Evolutionary conservation across 2,329 filamentous ascomycete genomes (phyloP).

Genomic region (Epichloe elymi): DNA sequence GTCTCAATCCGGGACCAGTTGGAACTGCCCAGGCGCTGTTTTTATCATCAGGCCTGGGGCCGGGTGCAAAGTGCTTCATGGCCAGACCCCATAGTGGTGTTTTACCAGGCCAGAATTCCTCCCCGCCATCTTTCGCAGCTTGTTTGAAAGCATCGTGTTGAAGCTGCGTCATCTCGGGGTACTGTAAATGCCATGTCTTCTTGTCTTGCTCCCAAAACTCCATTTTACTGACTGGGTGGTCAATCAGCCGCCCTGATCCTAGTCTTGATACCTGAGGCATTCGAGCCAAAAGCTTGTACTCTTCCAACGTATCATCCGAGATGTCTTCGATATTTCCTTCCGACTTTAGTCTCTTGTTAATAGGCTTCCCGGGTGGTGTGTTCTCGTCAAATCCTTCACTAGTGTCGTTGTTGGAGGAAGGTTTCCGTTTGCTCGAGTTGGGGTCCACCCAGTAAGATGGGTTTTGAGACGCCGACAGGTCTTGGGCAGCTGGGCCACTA

Average conservation of each 20-base stretch:
- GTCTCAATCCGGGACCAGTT: conserved; percentile 11
- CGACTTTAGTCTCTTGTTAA: conserved; percentile 43
- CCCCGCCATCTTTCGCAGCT: conserved; percentile 35
- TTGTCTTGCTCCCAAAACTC: conserved; percentile 45
- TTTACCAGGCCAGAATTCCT: conserved; percentile 40
- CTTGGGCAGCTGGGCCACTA: conserved; percentile 20
- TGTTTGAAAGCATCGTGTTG: conserved; percentile 42
- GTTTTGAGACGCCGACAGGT: conserved; percentile 11
- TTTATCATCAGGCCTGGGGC: conserved; percentile 10
- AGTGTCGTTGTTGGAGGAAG: conserved; percentile 29
- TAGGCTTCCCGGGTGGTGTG: conserved; percentile 27
- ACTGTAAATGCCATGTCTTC: conserved; percentile 45
- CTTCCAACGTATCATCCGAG: conserved; percentile 24
- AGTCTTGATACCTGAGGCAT: conserved; percentile 36
- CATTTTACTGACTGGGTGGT: conserved; percentile 41
- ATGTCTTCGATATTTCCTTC: conserved; percentile 26
- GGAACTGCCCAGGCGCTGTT: background rate
- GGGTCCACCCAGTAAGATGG: conserved; percentile 22
- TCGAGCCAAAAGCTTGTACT: conserved; percentile 33
- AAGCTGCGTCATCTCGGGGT: conserved; percentile 50
- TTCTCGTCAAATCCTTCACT: conserved; percentile 38
- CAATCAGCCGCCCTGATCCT: conserved; percentile 42
- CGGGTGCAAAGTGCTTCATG: conserved; percentile 44
- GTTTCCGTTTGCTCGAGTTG: conserved; percentile 43
- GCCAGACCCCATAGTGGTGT: conserved; percentile 42